Evolutionary conservation across 2,329 filamentous ascomycete genomes (phyloP), one percentile per base, ranked within the genome.

Genomic region (Neocucurbitaria cava): DNA sequence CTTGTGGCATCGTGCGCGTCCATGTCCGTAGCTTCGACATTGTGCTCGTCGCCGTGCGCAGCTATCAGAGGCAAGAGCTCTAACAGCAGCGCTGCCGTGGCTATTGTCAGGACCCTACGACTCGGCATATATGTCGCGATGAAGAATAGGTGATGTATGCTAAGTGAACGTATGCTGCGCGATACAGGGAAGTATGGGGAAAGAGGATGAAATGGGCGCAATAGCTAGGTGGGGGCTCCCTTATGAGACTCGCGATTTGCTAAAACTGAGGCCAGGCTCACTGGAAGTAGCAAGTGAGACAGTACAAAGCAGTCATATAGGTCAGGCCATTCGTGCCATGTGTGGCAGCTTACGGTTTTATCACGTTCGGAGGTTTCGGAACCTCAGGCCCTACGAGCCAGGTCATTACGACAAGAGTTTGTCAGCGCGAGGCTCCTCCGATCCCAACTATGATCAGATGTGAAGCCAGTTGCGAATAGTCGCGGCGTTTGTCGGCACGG

Each of bases 21-120:
- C 64, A 65, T 65, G 20, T 65, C 55, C 62, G 65, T 66, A 35
- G 68, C 65, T 67, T 44, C 60, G 36, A 59, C 62, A 62, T 68
- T 33, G 21, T 68, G 65, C 38, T 74, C 71, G 35, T 75, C 70
- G 54, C 77, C 78, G 61, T 80, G 79, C 52, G 77, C 78, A 57
- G 64, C 66, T 52, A 73, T 75, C 36, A 75, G 58, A 61, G 77
- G 77, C 45, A 79, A 62, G 43, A 67, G 62, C 58, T 65, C 75
- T 11, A 80, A 67, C 40, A 81, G 71, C 62, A 80, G 66, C 55
- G 72, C 76, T 58, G 71, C 76, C 40, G 69, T 59, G 33, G 68
- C 64, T 60, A 72, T 30, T 6, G 57, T 52, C 30, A 72, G 45
- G 39, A 53, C 51, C 40, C 49, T 58, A 40, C 56, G 56, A 47